Evolutionary conservation across 2,329 filamentous ascomycete genomes (phyloP).

Genomic region (Trichoderma breve): DNA sequence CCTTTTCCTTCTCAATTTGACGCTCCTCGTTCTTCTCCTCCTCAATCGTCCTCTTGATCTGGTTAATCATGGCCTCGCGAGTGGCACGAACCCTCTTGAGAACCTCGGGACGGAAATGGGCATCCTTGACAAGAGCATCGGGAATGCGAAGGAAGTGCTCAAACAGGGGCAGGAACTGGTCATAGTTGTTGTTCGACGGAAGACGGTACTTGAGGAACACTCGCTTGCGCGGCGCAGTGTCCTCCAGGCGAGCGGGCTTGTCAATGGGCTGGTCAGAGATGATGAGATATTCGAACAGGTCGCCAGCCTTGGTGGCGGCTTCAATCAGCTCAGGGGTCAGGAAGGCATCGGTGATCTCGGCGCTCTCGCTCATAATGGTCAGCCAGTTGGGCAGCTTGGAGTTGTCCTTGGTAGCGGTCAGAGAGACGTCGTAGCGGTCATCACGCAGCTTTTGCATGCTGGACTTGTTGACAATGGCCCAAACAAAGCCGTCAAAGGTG

Average conservation of each 20-base stretch:
- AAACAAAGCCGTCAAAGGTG: conserved; percentile 87
- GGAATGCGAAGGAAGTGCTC: conserved; percentile 79
- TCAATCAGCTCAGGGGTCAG: conserved; percentile 84
- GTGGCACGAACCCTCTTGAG: conserved; percentile 76
- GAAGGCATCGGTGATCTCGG: conserved; percentile 85
- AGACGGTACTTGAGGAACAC: conserved; percentile 75
- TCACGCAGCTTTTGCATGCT: conserved; percentile 86
- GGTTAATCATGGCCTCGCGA: conserved; percentile 76
- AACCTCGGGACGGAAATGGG: conserved; percentile 88
- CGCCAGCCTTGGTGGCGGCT: conserved; percentile 74
- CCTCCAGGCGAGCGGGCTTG: conserved; percentile 80
- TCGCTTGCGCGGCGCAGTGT: conserved; percentile 82
- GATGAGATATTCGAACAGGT: conserved; percentile 79
- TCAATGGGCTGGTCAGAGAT: conserved; percentile 86
- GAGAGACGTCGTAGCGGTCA: conserved; percentile 88
- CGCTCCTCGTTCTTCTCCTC: conserved; percentile 79
- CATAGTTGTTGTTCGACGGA: conserved; percentile 62
- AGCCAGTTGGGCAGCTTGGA: conserved; percentile 85
- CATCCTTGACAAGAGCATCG: conserved; percentile 72
- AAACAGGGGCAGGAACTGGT: conserved; percentile 70
- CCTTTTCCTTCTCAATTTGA: conserved; percentile 65
- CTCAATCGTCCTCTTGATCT: conserved; percentile 76
- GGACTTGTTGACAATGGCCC: conserved; percentile 93
- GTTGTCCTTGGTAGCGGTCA: conserved; percentile 91
- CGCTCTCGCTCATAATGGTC: conserved; percentile 95